Evolutionary conservation across 768 basidiomycete genomes (phyloP).

Genomic region (Cyclocybe cylindracea): DNA sequence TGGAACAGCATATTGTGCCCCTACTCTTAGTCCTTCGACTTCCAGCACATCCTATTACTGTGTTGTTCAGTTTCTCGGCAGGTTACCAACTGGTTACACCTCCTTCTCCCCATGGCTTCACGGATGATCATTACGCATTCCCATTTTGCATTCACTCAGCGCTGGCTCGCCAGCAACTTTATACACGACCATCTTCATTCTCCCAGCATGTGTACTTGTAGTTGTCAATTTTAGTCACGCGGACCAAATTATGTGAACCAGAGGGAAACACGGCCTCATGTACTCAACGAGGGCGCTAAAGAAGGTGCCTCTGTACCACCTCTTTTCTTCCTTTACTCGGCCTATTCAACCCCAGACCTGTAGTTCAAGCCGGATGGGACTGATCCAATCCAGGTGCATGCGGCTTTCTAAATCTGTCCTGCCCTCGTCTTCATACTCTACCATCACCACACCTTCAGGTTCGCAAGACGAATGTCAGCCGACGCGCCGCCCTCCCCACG

Average conservation of each 20-base stretch:
- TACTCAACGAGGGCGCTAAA: too few species aligned
- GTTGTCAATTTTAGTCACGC: neutral
- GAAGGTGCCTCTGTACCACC: too few species aligned
- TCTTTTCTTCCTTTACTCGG: too few species aligned
- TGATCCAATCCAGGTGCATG: constrained; percentile 1
- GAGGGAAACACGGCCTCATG: too few species aligned
- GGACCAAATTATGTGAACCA: too few species aligned
- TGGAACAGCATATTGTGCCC: neutral
- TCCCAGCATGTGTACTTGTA: neutral
- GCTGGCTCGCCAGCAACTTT: neutral
- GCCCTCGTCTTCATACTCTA: neutral
- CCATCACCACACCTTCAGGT: neutral
- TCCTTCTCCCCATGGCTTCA: too few species aligned
- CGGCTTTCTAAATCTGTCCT: neutral
- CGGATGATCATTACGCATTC: neutral
- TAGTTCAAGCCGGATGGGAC: neutral
- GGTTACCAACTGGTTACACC: neutral
- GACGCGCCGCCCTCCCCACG: constrained; percentile 8
- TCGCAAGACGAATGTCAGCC: constrained; percentile 10
- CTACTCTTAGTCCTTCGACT: too few species aligned
- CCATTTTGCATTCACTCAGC: neutral
- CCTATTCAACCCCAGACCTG: too few species aligned
- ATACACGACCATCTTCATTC: neutral
- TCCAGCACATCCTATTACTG: too few species aligned
- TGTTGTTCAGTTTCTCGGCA: neutral